Base-by-base conservation (phyloP, 495 filamentous ascomycete genomes). In the Annulohypoxylon bovei region DNA sequence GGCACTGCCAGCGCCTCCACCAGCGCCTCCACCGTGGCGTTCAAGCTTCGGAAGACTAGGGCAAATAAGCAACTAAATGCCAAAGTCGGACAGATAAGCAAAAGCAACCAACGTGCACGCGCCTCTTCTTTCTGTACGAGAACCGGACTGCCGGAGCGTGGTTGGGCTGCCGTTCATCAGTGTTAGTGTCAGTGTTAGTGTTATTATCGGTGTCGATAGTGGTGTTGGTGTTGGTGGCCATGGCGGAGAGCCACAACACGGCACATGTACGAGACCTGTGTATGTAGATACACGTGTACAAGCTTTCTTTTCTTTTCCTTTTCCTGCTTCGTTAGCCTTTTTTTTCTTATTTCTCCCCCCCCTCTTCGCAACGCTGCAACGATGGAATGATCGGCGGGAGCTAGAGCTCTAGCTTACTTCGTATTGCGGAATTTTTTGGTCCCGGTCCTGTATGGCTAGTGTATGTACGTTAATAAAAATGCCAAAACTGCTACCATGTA, bases 11-110 rank as follows among this genome's bases (percentile, higher is more conserved):
- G 33, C 33, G n/a, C n/a, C n/a, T n/a, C n/a, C n/a, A n/a, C n/a
- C n/a, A n/a, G n/a, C n/a, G n/a, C n/a, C 47, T 23, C 28, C 42
- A 16, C 14, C 33, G 14, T 20, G 20, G 3, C 16, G 53, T 39
- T 58, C 8, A 8, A 65, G 62, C 62, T 25, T 44, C 60, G 60
- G 30, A n/a, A n/a, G n/a, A n/a, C n/a, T n/a, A n/a, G n/a, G n/a
- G n/a, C n/a, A n/a, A n/a, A n/a, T n/a, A n/a, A n/a, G n/a, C 40
- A 18, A 16, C 16, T 46, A 46, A 28, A 28, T 50, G n/a, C n/a
- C n/a, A n/a, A 7, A 12, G 46, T 3, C 20, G 5, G 46, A 50
- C 5, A 50, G 49, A 53, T 30, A 32, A 53, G 28, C 7, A 53
- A 22, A 55, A 14, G n/a, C n/a, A n/a, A n/a, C n/a, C n/a, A n/a